Base-by-base conservation (phyloP, 1,284 basidiomycete species). In the Pterulicium gracile region DNA sequence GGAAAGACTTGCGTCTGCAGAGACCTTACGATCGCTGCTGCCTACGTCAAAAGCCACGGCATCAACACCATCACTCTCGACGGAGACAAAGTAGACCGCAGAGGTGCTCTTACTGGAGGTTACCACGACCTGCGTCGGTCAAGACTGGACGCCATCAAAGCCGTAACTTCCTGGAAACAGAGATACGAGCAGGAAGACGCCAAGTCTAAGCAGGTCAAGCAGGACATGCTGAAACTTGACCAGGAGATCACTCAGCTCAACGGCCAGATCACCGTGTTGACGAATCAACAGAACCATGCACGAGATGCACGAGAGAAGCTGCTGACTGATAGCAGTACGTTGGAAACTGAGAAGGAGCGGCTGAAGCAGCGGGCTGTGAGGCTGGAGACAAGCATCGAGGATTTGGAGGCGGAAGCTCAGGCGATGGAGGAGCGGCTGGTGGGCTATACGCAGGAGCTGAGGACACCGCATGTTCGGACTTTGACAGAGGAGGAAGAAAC, bases 61-160 rank as follows among this genome's bases (percentile, higher is more conserved):
- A 84, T 98, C 59, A 98, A 96, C 63, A 94, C 92, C 5, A 97
- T 98, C 63, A 98, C 96, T 3, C 75, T 97, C 36, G 94, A 97
- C 53, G 96, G 96, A 46, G 96, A 99, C 70, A 93, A 93, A 58
- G 93, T 96, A 36, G 95, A 98, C 61, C 81, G 94, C 47, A 97
- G 95, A 61, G 96, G 96, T 55, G 83, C 94, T 0, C 66, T 98
- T 34, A 96, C 93, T 0, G 96, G 96, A 54, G 96, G 96, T 2
- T 98, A 88, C 65, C 90, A 98, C 62, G 95, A 98, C 62, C 73
- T 92, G 18, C 79, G 88, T 3, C 75, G 89, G 35, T 95, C 91
- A 3, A 80, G 95, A 7, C 81, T 98, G 36, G 94, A 98, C 56
- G 83, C 80, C 0, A 85, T 95, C 61, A 85, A 84, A 55, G 73